Evolutionary conservation across 345 rosid genomes (phyloP).

Genomic region (Citrus trifoliata): DNA sequence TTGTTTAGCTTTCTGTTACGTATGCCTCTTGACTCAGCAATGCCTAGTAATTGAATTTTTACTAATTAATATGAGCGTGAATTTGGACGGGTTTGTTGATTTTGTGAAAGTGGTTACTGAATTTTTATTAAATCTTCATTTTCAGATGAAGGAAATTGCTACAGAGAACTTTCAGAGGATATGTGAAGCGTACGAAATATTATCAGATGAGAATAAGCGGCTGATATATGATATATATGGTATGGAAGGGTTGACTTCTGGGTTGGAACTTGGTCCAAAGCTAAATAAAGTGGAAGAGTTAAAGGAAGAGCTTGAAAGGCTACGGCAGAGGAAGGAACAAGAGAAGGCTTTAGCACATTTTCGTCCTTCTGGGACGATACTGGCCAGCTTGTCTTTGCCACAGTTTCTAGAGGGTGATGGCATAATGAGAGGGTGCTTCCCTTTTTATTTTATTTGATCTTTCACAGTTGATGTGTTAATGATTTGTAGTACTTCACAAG

Average conservation of each 20-base stretch:
- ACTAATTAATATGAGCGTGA: background rate
- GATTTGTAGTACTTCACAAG: background rate
- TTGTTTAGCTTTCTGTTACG: background rate
- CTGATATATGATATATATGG: conserved; percentile 87
- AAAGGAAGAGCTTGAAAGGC: conserved; percentile 76
- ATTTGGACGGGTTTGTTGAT: background rate
- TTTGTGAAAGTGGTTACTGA: background rate
- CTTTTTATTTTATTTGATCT: background rate
- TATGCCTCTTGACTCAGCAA: background rate
- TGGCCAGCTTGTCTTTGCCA: conserved; percentile 70
- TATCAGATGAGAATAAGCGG: conserved; percentile 81
- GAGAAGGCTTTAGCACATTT: conserved; percentile 63
- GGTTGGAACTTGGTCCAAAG: conserved; percentile 87
- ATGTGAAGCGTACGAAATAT: conserved; percentile 85
- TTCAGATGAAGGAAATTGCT: conserved; percentile 90
- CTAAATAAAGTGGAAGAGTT: conserved; percentile 77
- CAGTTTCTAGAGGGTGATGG: conserved; percentile 74
- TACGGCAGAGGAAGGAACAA: conserved; percentile 59
- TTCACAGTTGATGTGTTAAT: conserved; percentile 5
- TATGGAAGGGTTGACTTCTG: conserved; percentile 85
- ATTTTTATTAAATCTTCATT: background rate
- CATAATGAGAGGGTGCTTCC: conserved; percentile 76
- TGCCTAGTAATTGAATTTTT: background rate
- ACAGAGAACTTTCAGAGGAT: conserved; percentile 86
- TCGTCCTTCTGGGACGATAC: conserved; percentile 61